A percentile compares a stretch with the other conserved stretches of the same genome.
These are phyloP conservation scores for Tetrastigma voinierianum DNA, from an alignment of 164 flowering plant genomes.

Conservation along the genomic window DNA sequence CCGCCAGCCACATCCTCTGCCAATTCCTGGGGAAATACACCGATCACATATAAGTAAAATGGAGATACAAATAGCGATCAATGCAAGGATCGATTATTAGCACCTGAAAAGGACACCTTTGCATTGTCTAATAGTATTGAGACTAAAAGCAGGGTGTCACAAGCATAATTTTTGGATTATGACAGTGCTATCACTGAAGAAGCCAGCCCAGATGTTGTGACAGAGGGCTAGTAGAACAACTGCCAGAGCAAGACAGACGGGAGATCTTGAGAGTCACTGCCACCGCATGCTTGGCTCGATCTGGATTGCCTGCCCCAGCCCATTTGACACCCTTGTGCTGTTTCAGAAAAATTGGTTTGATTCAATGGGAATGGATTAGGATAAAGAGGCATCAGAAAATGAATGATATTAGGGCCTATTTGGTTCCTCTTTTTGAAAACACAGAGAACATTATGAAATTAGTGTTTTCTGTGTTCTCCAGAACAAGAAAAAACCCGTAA, in stretches of 20 bases:
- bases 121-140: conserved; percentile 65
- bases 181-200: conserved; percentile 53
- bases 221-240: conserved; percentile 52
- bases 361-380: not conserved
- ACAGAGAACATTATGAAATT: no score
- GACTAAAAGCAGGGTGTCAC: conserved; percentile 59
- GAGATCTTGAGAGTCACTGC: conserved; percentile 64
- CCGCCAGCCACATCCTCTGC: conserved; percentile 98
- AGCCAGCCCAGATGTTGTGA: conserved; percentile 69
- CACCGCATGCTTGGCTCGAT: conserved; percentile 69
- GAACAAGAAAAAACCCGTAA: no score
- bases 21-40: conserved; percentile 50
- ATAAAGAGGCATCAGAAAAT: not conserved
- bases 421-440: no score
- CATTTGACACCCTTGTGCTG: conserved; percentile 95
- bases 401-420: no score
- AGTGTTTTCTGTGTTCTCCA: no score
- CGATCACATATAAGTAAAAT: conserved; percentile 10
- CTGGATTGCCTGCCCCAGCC: conserved; percentile 70
- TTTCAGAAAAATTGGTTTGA: not conserved
- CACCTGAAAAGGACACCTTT: conserved; percentile 81
- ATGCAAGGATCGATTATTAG: not conserved
- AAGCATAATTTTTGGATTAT: conserved; percentile 51
- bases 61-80: no score
- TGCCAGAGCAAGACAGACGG: conserved; percentile 48